Evolutionary conservation across 345 rosid species (phyloP), one percentile per base, ranked within the genome.

Genomic region (Arabis hirsuta): DNA sequence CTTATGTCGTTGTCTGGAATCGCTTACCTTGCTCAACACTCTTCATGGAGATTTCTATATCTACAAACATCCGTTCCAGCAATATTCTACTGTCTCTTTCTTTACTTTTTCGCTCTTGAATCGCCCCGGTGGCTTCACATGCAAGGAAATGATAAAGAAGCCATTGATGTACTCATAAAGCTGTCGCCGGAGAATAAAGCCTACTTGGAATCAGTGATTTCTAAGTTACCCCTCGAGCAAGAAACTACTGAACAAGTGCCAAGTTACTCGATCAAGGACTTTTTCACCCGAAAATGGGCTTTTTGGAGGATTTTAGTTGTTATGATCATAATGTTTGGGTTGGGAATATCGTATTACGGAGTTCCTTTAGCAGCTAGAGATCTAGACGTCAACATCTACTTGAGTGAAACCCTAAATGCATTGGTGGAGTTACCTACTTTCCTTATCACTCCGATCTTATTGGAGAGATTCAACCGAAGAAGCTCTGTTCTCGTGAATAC

Each of bases 101-200:
- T 77, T 14, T 63, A 61, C 34, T 32, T 81, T 45, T 76, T 80
- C 2, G 79, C 80, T 5, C 62, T 68, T 1, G 89, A 86, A 53
- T 88, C 91, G 0, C 89, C 88, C 0, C 65, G 87, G 20, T 88
- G 87, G 91, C 87, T 86, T 46, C 63, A 79, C 55, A 42, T 83
- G 73, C 80, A 59, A 24, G 87, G 84, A 3, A 72, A 74, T 4
- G 56, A 76, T 10, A 48, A 32, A 24, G 85, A 84, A 57, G 87
- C 85, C 22, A 29, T 73, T 43, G 55, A 56, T 5, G 67, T 74
- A 9, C 78, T 84, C 27, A 38, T 6, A 32, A 61, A 46, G 12
- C 19, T 78, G 26, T 14, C 69, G n/a, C 59, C 73, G 7, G 11
- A 47, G 53, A 73, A 41, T 22, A 42, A 11, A 72, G 14, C 22